Evolutionary conservation across 2,329 filamentous ascomycete genomes (phyloP).

Genomic region (Talaromyces albobiverticillius): DNA sequence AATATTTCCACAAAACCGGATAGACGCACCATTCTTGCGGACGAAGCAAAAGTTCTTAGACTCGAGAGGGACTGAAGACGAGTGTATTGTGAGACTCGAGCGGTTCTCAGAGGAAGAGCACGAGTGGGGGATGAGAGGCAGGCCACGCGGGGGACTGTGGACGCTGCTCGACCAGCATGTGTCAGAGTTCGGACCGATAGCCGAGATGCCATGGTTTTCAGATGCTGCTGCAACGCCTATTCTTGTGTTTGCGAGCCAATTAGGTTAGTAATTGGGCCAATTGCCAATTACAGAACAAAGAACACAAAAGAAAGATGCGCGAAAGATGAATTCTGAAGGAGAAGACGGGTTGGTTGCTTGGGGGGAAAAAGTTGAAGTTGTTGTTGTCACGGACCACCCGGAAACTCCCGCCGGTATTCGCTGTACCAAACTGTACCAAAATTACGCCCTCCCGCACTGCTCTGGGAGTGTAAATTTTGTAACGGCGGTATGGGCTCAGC

Average conservation of each 20-base stretch:
- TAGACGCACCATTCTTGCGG: slow-evolving; percentile 36
- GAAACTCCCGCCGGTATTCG: slow-evolving; percentile 5
- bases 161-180: slow-evolving; percentile 30
- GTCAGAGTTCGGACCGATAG: slow-evolving; percentile 23
- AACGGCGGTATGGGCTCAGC: background rate
- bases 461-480: background rate
- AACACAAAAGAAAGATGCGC: background rate
- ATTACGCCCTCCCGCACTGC: background rate
- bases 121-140: slow-evolving; percentile 25
- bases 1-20: background rate
- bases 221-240: background rate
- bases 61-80: slow-evolving; percentile 34
- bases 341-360: background rate
- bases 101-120: slow-evolving; percentile 24
- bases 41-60: slow-evolving; percentile 37
- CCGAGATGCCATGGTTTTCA: slow-evolving; percentile 13
- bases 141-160: slow-evolving; percentile 34
- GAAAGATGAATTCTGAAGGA: background rate
- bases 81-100: slow-evolving; percentile 29
- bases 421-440: slow-evolving; percentile 2
- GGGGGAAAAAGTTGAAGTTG: background rate
- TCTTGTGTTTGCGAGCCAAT: slow-evolving; percentile 7
- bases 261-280: background rate
- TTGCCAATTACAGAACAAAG: slow-evolving; percentile 3
- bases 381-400: background rate